Evolutionary conservation across 2,329 filamentous ascomycete species (phyloP), one percentile per base, ranked within the genome.

Genomic region (Cordyceps cateniannulata): DNA sequence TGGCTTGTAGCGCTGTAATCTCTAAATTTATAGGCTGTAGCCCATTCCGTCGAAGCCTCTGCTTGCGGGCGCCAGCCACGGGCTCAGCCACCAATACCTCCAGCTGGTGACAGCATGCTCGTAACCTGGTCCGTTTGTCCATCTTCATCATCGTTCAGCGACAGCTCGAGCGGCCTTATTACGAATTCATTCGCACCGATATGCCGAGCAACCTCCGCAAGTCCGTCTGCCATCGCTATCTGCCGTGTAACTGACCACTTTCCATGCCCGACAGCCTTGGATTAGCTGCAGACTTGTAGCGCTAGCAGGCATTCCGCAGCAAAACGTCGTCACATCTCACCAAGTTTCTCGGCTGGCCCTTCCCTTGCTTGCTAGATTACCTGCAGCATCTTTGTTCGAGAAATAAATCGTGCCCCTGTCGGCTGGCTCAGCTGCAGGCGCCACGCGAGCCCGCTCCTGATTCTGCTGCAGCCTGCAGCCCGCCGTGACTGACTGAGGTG

Each of bases 291-390:
- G 16, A 20, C 18, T 32, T 16, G 14, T 9, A 52, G 20, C 56
- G 56, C 56, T 59, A 59, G 56, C 56, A 59, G 38, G 56, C 56
- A 59, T 59, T 48, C 38, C 16, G 38, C 56, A 45, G 48, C 56
- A 24, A 20, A 44, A 29, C 35, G 44, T 51, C 38, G 56, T 51
- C 56, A 52, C 38, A 44, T 29, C 47, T 59, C 44, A 48, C 45
- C 27, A 35, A 18, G 8, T 25, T 42, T 24, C 12, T 24, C 42
- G 12, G 3, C 22, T 6, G 24, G 24, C 29, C 53, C 22, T 40
- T 48, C 16, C 44, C 29, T 51, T 40, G 32, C 42, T 50, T 29
- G 45, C 16, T 50, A 16, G 44, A 25, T 47, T 45, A 12, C 42
- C 18, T 24, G 22, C 47, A 50, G 55, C 55, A 29, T 24, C 55